Base-by-base conservation (phyloP, 805 yeast genomes). In the Vanderwaltozyma yarrowii region DNA sequence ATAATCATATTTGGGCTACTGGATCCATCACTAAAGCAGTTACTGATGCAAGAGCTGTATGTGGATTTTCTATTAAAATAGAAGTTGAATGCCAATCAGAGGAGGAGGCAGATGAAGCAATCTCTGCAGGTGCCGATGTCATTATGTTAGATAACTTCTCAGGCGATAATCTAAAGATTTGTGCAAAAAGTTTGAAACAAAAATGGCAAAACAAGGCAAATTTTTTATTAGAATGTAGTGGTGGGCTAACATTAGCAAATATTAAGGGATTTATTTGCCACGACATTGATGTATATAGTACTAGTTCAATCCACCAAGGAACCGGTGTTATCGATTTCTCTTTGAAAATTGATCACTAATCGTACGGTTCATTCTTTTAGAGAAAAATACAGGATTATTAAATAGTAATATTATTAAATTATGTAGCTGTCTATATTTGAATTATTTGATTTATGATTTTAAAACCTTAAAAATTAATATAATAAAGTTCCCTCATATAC, bases 221-320 rank as follows among this genome's bases (percentile, higher is more conserved):
- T 1, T 86, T 84, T 48, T 60, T 85, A 45, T 68, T 88, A 36
- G 97, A 88, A 61, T 88, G 96, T 62, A 78, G 89, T 38, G 97
- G 97, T 17, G 97, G 97, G 0, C 70, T 88, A 45, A 81, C 82
- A 3, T 64, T 77, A 46, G 69, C 73, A 3, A 88, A 88, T 58
- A 63, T 88, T 39, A 60, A 64, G 20, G 59, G 67, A 6, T 89
- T 72, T 52, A 66, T 88, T 50, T 77, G 87, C 49, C 72, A 81
- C 42, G 85, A 81, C 41, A 78, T 88, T 42, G 97, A 88, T 50
- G 78, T 88, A 46, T 89, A 87, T 66, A 80, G 94, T 27, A 89
- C 97, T 1, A 80, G 94, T 15, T 76, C 87, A 14, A 79, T 89
- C 42, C 97, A 88, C 57, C 97, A 88, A 63, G 96, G 96, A n/a